Evolutionary conservation across 805 yeast genomes (phyloP), one percentile per base, ranked within the genome.

Genomic region (Yarrowia keelungensis): DNA sequence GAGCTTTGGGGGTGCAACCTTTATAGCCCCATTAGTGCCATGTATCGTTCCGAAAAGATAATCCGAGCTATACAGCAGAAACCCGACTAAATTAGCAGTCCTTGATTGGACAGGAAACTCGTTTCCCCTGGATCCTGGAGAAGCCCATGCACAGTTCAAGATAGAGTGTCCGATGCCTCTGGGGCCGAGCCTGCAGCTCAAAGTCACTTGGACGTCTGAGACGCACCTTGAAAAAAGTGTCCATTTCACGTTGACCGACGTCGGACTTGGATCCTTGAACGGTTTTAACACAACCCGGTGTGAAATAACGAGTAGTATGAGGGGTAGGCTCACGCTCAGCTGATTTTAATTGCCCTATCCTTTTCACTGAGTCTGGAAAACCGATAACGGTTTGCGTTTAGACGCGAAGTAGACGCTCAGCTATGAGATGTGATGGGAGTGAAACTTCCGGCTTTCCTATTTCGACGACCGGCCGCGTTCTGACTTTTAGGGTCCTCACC

Each of bases 81-180:
- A 15, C 46, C 10, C 19, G 16, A 42, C 46, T 15, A 42, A 8
- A n/a, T 26, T 47, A 47, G 19, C 12, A 22, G 7, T 7, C 12
- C 8, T 5, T 32, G 38, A 49, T 49, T 49, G 54, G 54, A 15
- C 9, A 35, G 36, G 3, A 26, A 45, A 16, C 54, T 49, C 39
- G 54, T 49, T 51, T 16, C 42, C 56, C 56, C 42, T 50, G 39
- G 54, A 50, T 50, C 22, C 54, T 50, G 54, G 42, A 36, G 41
- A 36, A 36, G 42, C 11, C 42, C 42, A 36, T 51, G 56, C 56
- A 51, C n/a, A n/a, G 9, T 12, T 5, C 42, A 36, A 50, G 56
- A 51, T 51, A n/a, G 16, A 51, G 35, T 38, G 8, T 38, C 43
- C 32, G 58, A 53, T 53, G 43, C 43, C 22, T 5, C 42, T 36